A percentile compares a stretch with the other conserved stretches of the same genome.
phyloP scores from a whole-genome alignment of 306 rosid species.

The Vachellia pachyceras region DNA sequence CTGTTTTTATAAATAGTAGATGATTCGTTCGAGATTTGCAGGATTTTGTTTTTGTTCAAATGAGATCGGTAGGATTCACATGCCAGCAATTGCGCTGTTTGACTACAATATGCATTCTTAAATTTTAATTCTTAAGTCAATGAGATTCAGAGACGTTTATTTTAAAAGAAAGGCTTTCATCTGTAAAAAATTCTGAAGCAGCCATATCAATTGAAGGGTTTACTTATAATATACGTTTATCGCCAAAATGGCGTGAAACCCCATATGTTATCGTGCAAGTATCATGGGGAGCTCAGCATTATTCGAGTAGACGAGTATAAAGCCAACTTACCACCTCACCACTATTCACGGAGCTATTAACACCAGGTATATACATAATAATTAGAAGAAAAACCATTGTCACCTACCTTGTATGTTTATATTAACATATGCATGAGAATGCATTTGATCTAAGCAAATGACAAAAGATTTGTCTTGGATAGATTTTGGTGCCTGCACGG shows the following conservation, averaged over 20 bases:
- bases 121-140: background rate
- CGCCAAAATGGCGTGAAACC: background rate
- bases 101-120: background rate
- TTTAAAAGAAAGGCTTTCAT: background rate
- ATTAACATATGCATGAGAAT: background rate
- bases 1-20: no score
- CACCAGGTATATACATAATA: background rate
- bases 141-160: no score
- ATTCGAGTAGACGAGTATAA: background rate
- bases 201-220: background rate
- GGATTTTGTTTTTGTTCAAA: no score
- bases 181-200: background rate
- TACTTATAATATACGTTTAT: background rate
- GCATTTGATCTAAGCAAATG: background rate
- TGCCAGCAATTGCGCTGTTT: background rate
- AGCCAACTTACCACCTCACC: constrained; percentile 7
- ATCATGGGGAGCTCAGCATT: background rate
- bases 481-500: background rate
- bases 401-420: background rate
- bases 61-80: no score
- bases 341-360: constrained; percentile 1
- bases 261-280: background rate
- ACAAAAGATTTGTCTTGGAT: constrained; percentile 9
- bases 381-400: background rate
- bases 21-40: no score